These are phyloP conservation scores for Mortierella sp. DNA, from an alignment of 371 early-diverging fungal species.

Conservation along the genomic window DNA sequence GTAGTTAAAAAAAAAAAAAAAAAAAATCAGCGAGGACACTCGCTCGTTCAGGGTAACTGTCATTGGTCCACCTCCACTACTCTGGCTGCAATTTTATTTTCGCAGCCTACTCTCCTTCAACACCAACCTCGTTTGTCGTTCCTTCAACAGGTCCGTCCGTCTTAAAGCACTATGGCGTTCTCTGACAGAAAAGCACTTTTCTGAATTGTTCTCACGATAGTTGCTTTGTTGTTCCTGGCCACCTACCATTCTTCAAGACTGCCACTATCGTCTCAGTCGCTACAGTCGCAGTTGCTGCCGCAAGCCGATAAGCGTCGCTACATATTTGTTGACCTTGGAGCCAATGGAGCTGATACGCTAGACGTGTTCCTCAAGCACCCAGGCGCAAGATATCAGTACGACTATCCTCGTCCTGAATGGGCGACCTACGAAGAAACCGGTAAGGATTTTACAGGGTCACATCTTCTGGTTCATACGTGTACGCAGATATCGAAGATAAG, in stretches of 20 bases:
- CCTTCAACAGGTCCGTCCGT: neutral
- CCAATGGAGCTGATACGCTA: constrained; percentile 17
- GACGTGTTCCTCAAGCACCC: constrained; percentile 14
- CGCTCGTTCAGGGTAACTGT: too few relatives aligned
- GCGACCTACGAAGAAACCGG: constrained; percentile 19
- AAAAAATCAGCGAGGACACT: too few relatives aligned
- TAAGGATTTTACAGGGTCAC: constrained; percentile 2
- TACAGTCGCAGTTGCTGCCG: neutral
- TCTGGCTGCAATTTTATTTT: too few relatives aligned
- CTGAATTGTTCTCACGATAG: neutral
- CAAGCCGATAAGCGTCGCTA: constrained; percentile 25
- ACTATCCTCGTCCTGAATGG: constrained; percentile 18
- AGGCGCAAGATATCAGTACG: constrained; percentile 7
- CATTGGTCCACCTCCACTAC: too few relatives aligned
- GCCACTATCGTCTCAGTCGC: too few relatives aligned
- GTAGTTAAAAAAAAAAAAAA: too few relatives aligned
- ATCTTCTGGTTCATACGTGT: too few relatives aligned
- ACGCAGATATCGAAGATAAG: too few relatives aligned
- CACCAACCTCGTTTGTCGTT: neutral
- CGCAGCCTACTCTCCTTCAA: neutral
- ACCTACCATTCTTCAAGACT: neutral
- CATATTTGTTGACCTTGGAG: constrained; percentile 28
- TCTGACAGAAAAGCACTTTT: neutral
- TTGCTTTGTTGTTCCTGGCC: neutral
- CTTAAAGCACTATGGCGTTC: neutral